Percentiles rank a stretch among this genome's conserved stretches.
These are phyloP conservation scores for Wickerhamiella australiensis DNA, from an alignment of 805 yeast species.

Conservation along the genomic window DNA sequence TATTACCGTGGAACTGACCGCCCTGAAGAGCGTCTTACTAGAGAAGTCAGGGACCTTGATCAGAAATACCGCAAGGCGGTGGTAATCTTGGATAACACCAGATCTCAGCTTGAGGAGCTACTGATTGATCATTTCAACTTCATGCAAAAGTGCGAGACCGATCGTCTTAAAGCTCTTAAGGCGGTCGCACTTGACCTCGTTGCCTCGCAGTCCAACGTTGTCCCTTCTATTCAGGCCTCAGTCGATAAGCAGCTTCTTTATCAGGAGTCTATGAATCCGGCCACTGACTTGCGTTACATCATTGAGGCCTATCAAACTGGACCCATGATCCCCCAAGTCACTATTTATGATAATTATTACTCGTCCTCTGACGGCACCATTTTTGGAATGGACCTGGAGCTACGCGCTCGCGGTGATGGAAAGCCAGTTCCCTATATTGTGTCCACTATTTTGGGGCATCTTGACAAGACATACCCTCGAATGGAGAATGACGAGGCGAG, in stretches of 20 bases:
- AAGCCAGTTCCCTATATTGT: slow-evolving; percentile 60
- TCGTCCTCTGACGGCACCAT: slow-evolving; percentile 54
- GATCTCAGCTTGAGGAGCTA: slow-evolving; percentile 62
- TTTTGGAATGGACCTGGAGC: slow-evolving; percentile 68
- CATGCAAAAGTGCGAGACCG: slow-evolving; percentile 74
- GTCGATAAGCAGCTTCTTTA: slow-evolving; percentile 49
- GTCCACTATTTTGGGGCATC: slow-evolving; percentile 47
- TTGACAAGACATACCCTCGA: slow-evolving; percentile 58
- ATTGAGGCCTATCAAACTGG: slow-evolving; percentile 65
- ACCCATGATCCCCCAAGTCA: slow-evolving; percentile 56
- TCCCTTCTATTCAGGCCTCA: slow-evolving; percentile 43
- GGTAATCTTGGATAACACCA: slow-evolving; percentile 44
- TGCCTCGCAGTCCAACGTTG: slow-evolving; percentile 49
- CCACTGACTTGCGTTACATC: slow-evolving; percentile 51
- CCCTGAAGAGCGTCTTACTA: slow-evolving; percentile 34
- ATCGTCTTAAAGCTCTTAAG: slow-evolving; percentile 63
- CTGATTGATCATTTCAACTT: slow-evolving; percentile 60
- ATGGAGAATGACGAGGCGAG: slow-evolving; percentile 57
- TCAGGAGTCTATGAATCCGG: slow-evolving; percentile 64
- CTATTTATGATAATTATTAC: slow-evolving; percentile 69
- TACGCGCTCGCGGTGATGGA: slow-evolving; percentile 57
- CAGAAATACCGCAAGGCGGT: slow-evolving; percentile 43
- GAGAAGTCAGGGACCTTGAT: slow-evolving; percentile 51
- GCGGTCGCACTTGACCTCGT: slow-evolving; percentile 63
- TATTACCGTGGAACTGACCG: slow-evolving; percentile 9